Conservation (phyloP, 2,329 filamentous ascomycete genomes). For the Rhynchosporium agropyri region DNA sequence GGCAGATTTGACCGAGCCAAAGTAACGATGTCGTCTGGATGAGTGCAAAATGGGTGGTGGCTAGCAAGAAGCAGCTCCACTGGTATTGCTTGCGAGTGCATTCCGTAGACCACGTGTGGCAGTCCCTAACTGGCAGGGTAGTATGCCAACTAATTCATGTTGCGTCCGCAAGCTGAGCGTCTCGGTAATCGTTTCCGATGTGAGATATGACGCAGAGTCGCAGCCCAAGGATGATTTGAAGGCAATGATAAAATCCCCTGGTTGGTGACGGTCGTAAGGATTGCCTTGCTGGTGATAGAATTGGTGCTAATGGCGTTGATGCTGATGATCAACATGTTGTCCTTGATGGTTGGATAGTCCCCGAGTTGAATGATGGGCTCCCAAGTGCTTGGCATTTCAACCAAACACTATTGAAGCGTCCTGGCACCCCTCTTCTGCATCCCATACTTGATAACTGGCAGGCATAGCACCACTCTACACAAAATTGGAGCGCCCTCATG, state of each 20-base stretch:
- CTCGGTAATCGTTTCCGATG: neutral
- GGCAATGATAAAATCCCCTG: neutral
- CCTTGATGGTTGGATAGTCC: neutral
- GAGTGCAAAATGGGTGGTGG: neutral
- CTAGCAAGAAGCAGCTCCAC: neutral
- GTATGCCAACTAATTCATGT: neutral
- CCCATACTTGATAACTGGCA: too few species aligned
- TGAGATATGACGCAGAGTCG: neutral
- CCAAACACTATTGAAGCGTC: too few species aligned
- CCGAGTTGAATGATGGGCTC: too few species aligned
- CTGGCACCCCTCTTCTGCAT: too few species aligned
- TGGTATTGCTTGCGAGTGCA: neutral
- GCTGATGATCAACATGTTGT: neutral
- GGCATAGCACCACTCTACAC: too few species aligned
- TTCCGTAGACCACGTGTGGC: neutral
- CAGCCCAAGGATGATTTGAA: neutral
- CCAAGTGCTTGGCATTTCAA: too few species aligned
- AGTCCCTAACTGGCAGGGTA: neutral
- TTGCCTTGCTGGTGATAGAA: neutral
- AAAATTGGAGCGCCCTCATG: too few species aligned
- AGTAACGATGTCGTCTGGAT: neutral
- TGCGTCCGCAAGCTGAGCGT: neutral
- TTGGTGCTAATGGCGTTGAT: neutral
- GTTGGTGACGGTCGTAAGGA: neutral
- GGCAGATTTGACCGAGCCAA: neutral